Conservation (phyloP, 805 yeast genomes). For the Nakazawaea pomicola region DNA sequence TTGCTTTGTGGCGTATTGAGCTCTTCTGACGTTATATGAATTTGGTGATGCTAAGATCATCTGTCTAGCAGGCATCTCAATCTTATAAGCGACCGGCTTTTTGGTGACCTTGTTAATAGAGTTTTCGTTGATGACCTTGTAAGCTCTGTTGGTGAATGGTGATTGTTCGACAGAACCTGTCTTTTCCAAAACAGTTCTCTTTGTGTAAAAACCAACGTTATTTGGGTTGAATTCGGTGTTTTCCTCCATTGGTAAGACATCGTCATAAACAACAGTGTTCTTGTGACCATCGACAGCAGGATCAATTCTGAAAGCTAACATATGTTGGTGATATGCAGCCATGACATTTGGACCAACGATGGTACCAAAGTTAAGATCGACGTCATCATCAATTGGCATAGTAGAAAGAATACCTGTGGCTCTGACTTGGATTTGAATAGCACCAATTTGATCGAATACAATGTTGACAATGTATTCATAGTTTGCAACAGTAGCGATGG, state of each 20-base stretch:
- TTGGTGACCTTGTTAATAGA: constrained; percentile 64
- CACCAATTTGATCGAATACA: constrained; percentile 73
- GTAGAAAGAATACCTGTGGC: constrained; percentile 87
- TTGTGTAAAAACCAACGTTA: constrained; percentile 65
- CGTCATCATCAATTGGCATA: constrained; percentile 72
- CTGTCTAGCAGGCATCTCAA: constrained; percentile 69
- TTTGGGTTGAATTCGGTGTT: constrained; percentile 53
- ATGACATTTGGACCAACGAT: constrained; percentile 74
- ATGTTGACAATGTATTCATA: constrained; percentile 74
- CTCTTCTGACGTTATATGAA: constrained; percentile 66
- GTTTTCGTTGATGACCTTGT: constrained; percentile 72
- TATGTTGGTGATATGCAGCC: constrained; percentile 84
- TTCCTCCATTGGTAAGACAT: constrained; percentile 56
- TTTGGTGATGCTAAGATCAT: constrained; percentile 64
- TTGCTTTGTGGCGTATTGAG: constrained; percentile 70
- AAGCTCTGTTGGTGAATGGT: constrained; percentile 69
- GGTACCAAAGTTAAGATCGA: constrained; percentile 65
- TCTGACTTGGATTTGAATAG: constrained; percentile 71
- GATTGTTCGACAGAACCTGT: constrained; percentile 71
- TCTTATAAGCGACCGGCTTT: constrained; percentile 73
- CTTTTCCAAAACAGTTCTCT: constrained; percentile 61
- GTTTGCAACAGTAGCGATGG: constrained; percentile 81
- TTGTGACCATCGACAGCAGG: constrained; percentile 80
- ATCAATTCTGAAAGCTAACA: constrained; percentile 74
- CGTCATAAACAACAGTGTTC: constrained; percentile 70